phyloP scores from a whole-genome alignment of 2,329 filamentous ascomycete genomes.

The Colletotrichum destructivum region DNA sequence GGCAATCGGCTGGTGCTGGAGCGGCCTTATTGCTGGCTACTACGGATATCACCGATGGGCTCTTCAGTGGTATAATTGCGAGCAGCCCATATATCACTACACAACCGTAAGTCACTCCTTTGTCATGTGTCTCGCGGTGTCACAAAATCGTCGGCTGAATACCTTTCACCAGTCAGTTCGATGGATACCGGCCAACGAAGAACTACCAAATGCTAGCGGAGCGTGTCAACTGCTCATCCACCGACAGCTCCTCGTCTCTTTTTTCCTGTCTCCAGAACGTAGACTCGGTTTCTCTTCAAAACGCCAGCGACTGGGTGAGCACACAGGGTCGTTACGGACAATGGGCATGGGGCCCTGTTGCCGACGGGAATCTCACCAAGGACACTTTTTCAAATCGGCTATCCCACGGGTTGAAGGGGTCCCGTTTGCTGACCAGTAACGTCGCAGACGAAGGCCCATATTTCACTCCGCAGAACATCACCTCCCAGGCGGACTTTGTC shows the following conservation, averaged over 20 bases:
- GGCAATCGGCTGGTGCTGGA: slow-evolving; percentile 28
- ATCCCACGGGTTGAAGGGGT: slow-evolving; percentile 4
- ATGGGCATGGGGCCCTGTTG: slow-evolving; percentile 28
- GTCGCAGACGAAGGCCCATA: slow-evolving; percentile 34
- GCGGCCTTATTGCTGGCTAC: slow-evolving; percentile 13
- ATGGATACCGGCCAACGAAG: slow-evolving; percentile 9
- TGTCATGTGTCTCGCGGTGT: not conserved
- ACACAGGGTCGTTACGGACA: slow-evolving; percentile 25
- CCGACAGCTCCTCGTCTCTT: not conserved
- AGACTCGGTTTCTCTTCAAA: slow-evolving; percentile 24
- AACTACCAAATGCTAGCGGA: slow-evolving; percentile 20
- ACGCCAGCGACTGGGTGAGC: slow-evolving; percentile 36
- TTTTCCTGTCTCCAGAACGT: slow-evolving; percentile 27
- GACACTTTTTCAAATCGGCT: not conserved
- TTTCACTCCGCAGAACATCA: slow-evolving; percentile 28
- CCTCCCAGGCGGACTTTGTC: slow-evolving; percentile 18
- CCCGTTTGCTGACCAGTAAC: slow-evolving; percentile 26
- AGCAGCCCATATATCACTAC: slow-evolving; percentile 33
- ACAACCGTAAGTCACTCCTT: slow-evolving; percentile 12
- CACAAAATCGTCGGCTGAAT: not conserved
- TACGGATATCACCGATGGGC: slow-evolving; percentile 6
- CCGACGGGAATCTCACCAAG: slow-evolving; percentile 27
- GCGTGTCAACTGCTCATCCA: slow-evolving; percentile 14
- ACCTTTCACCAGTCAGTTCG: not conserved
- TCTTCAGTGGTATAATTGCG: slow-evolving; percentile 22